phyloP scores from a whole-genome alignment of 2,329 filamentous ascomycete genomes.

The Pseudogymnoascus sp. region DNA sequence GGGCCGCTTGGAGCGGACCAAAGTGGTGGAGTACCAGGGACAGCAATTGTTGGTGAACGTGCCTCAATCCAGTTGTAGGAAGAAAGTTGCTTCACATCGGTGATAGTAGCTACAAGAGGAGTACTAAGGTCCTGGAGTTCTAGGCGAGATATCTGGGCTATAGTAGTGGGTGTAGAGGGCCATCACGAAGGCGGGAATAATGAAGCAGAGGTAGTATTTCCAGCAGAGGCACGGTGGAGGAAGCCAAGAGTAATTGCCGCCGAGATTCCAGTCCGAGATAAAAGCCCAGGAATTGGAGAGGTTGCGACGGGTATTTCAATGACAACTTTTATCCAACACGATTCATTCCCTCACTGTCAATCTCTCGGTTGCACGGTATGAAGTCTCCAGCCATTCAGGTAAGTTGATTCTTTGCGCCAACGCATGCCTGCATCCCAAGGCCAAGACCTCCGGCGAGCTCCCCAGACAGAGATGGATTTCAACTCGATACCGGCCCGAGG shows the following conservation, averaged over 20 bases:
- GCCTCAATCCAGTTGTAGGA: slow-evolving; percentile 46
- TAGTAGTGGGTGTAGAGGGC: slow-evolving; percentile 31
- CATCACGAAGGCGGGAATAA: too few species aligned
- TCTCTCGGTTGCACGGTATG: neutral
- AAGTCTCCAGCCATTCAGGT: neutral
- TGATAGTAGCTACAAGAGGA: slow-evolving; percentile 26
- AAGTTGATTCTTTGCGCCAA: neutral
- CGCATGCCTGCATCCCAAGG: neutral
- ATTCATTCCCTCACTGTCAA: neutral
- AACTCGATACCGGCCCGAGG: too few species aligned
- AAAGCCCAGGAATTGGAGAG: neutral
- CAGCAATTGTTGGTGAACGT: slow-evolving; percentile 35
- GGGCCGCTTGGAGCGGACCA: slow-evolving; percentile 30
- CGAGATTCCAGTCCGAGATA: neutral
- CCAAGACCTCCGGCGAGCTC: too few species aligned
- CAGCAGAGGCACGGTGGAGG: neutral
- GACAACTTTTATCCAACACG: neutral
- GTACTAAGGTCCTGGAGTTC: slow-evolving; percentile 18
- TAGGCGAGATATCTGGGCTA: slow-evolving; percentile 24
- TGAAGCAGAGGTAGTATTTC: too few species aligned
- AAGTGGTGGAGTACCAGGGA: slow-evolving; percentile 37
- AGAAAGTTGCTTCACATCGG: slow-evolving; percentile 33
- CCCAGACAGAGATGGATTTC: too few species aligned
- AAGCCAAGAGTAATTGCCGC: neutral
- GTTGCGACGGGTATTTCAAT: too few species aligned